Evolutionary conservation across 257 asterid species (phyloP), one percentile per base, ranked within the genome.

Genomic region (Knoxia roxburghii): DNA sequence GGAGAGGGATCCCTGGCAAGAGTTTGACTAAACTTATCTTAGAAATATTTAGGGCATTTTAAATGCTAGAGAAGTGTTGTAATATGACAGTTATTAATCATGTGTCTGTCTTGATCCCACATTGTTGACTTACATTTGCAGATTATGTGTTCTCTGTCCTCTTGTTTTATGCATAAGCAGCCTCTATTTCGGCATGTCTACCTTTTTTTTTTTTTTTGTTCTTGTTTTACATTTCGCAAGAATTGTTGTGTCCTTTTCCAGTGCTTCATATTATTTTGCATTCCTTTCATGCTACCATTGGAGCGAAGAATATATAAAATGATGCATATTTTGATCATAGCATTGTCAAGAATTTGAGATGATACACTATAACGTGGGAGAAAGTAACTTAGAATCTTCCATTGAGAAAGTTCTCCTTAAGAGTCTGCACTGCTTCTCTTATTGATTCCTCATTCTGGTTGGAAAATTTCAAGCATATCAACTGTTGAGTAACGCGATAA

Each of bases 381-480:
- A 50, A 14, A 27, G 48, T n/a, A 54, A 30, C 79, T n/a, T 81
- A 83, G 29, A 82, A 73, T 64, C 79, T 83, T 60, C 89, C 86
- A 59, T 64, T 69, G n/a, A 77, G 69, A 58, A 69, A 86, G 68
- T 75, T 53, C 74, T 81, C 91, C 73, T 92, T 89, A 18, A 92
- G 98, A 73, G 75, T 72, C 74, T 82, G 96, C 79, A 89, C 54
- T 72, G 96, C 95, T 69, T 85, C 83, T 48, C 96, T 78, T 26
- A 86, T 73, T 17, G 98, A 83, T 53, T 82, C 89, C 53, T 85
- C 91, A 64, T 86, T 95, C 68, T 92, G 98, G 83, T 84, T 86
- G 57, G 97, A 87, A 71, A 77, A 89, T 78, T 89, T 92, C 72
- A 92, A 82, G 88, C 98, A 92, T 64, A 87, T 77, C 71, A 92